These are phyloP conservation scores for Senecio squalidus DNA, from an alignment of 140 eudicot species.

Conservation along the genomic window DNA sequence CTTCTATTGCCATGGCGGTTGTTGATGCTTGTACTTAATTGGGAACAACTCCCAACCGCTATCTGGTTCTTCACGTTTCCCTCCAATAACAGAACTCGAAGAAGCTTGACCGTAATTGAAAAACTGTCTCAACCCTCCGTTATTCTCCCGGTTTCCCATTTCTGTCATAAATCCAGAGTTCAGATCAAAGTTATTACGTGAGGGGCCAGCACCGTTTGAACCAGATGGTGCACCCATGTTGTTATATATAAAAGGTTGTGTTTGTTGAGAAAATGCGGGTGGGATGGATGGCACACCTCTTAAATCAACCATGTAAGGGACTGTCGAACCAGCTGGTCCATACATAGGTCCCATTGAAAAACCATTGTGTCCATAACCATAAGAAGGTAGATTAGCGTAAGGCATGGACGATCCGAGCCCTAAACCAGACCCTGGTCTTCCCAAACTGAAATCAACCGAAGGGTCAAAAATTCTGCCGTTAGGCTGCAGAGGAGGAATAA, in stretches of 20 bases:
- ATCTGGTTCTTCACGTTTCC: constrained; percentile 81
- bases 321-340: constrained; percentile 24
- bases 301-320: constrained; percentile 63
- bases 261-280: constrained; percentile 29
- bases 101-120: constrained; percentile 35
- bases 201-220: constrained; percentile 49
- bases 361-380: constrained; percentile 47
- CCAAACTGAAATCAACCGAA: constrained; percentile 42
- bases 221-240: constrained; percentile 39
- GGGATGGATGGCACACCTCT: constrained; percentile 44
- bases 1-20: constrained; percentile 62
- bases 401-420: constrained; percentile 40
- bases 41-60: constrained; percentile 66
- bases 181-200: constrained; percentile 44
- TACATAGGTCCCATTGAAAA: constrained; percentile 37
- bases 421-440: constrained; percentile 36
- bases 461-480: constrained; percentile 41
- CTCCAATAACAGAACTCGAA: constrained; percentile 56
- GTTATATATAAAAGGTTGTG: constrained; percentile 52
- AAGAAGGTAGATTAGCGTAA: constrained; percentile 22
- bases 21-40: constrained; percentile 48
- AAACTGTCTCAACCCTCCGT: constrained; percentile 49
- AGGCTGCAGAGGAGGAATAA: constrained; percentile 27
- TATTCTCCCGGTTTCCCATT: constrained; percentile 49
- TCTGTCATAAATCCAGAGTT: constrained; percentile 48